Percentiles rank a stretch among this genome's conserved stretches.
phyloP scores from a whole-genome alignment of 257 asterid species.

The Scutellaria barbata region DNA sequence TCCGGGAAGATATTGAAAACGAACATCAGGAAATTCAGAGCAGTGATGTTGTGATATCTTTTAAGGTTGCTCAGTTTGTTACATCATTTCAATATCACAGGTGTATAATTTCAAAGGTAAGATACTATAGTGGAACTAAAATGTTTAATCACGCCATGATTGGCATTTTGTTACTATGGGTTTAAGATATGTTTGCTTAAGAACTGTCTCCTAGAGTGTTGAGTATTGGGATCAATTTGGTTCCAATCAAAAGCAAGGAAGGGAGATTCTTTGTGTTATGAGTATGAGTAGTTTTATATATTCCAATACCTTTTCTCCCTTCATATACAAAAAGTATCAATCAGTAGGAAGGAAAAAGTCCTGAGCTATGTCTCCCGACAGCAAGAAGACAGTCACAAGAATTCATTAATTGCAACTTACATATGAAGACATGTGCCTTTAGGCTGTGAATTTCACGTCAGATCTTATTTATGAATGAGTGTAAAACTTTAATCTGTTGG shows the following conservation, averaged over 20 bases:
- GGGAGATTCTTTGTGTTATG: neutral
- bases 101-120: conserved; percentile 62
- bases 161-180: conserved; percentile 13
- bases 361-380: neutral
- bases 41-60: conserved; percentile 70
- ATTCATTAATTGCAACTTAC: conserved; percentile 15
- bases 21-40: conserved; percentile 77
- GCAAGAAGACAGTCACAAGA: neutral
- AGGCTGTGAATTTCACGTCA: neutral
- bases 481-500: conserved; percentile 16
- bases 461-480: neutral
- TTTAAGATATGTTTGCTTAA: neutral
- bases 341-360: neutral
- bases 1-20: conserved; percentile 82
- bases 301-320: neutral
- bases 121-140: conserved; percentile 24
- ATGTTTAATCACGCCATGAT: conserved; percentile 1
- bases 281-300: neutral
- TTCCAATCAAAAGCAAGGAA: neutral
- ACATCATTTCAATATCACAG: conserved; percentile 85
- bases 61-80: conserved; percentile 81
- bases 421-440: conserved; percentile 10
- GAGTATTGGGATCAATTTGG: neutral
- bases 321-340: neutral
- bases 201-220: neutral